phyloP scores from a whole-genome alignment of 768 basidiomycete species.

The Strobilomyces confusus region DNA sequence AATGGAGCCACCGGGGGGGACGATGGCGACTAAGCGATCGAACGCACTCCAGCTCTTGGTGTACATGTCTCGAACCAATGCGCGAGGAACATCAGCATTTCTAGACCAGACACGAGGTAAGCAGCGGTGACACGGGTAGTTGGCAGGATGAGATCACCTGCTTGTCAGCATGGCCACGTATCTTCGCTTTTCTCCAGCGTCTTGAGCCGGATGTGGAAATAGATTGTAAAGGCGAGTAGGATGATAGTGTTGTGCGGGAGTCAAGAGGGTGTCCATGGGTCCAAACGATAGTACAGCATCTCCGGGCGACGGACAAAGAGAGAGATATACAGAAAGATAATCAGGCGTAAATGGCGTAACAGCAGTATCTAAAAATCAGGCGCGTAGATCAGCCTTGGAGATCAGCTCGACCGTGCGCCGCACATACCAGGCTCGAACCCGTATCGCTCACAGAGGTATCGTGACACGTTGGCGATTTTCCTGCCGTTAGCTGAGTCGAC shows the following conservation, averaged over 20 bases:
- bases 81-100: slow-evolving; percentile 82
- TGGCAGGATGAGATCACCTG: slow-evolving; percentile 41
- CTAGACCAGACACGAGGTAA: slow-evolving; percentile 32
- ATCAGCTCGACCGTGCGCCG: background rate
- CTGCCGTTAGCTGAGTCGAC: slow-evolving; percentile 67
- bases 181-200: slow-evolving; percentile 64
- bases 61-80: slow-evolving; percentile 85
- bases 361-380: slow-evolving; percentile 51
- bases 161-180: slow-evolving; percentile 71
- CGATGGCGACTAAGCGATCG: slow-evolving; percentile 81
- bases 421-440: slow-evolving; percentile 69
- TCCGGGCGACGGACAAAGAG: slow-evolving; percentile 63
- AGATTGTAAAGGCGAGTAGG: slow-evolving; percentile 73
- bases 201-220: slow-evolving; percentile 81
- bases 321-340: slow-evolving; percentile 72
- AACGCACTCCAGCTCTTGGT: slow-evolving; percentile 93
- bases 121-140: background rate
- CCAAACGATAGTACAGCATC: slow-evolving; percentile 80
- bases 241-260: slow-evolving; percentile 70
- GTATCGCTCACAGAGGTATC: slow-evolving; percentile 76
- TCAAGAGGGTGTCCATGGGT: slow-evolving; percentile 73
- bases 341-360: slow-evolving; percentile 77
- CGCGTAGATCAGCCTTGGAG: background rate
- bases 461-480: slow-evolving; percentile 60
- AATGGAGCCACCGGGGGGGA: slow-evolving; percentile 89